A percentile compares a stretch with the other conserved stretches of the same genome.
phyloP scores from a whole-genome alignment of 2,329 filamentous ascomycete species.

The Fusarium hostae region DNA sequence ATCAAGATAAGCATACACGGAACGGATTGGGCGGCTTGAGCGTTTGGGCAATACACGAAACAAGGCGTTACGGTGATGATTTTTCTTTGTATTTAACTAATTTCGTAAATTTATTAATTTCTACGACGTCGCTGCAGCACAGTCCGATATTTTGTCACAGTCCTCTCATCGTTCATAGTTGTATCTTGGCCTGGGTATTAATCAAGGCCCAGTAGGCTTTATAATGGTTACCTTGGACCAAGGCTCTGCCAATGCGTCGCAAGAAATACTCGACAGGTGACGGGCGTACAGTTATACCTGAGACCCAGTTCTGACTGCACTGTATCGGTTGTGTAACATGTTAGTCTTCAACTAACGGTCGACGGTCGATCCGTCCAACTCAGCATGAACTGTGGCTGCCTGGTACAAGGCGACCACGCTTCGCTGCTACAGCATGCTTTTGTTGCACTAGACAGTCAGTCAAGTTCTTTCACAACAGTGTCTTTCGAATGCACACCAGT shows the following conservation, averaged over 20 bases:
- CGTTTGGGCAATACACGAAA: neutral
- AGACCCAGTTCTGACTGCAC: neutral
- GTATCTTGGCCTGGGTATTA: too few relatives aligned
- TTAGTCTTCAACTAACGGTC: neutral
- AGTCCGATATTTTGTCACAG: neutral
- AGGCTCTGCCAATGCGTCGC: neutral
- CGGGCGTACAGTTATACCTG: too few relatives aligned
- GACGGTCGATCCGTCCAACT: too few relatives aligned
- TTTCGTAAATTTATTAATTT: neutral
- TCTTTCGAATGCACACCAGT: rapidly evolving
- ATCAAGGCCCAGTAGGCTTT: too few relatives aligned
- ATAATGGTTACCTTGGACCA: neutral
- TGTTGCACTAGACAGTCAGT: neutral
- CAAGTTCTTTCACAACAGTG: rapidly evolving
- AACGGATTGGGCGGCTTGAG: neutral
- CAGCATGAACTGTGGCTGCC: neutral
- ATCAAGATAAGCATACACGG: neutral
- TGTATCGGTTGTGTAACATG: neutral
- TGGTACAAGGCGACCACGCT: too few relatives aligned
- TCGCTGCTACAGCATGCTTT: too few relatives aligned
- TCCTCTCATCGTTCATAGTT: too few relatives aligned
- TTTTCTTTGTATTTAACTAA: neutral
- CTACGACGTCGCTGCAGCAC: too few relatives aligned
- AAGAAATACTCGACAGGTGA: neutral
- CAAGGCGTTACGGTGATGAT: neutral